Evolutionary conservation across 2,329 filamentous ascomycete species (phyloP).

Genomic region (Colletotrichum truncatum): DNA sequence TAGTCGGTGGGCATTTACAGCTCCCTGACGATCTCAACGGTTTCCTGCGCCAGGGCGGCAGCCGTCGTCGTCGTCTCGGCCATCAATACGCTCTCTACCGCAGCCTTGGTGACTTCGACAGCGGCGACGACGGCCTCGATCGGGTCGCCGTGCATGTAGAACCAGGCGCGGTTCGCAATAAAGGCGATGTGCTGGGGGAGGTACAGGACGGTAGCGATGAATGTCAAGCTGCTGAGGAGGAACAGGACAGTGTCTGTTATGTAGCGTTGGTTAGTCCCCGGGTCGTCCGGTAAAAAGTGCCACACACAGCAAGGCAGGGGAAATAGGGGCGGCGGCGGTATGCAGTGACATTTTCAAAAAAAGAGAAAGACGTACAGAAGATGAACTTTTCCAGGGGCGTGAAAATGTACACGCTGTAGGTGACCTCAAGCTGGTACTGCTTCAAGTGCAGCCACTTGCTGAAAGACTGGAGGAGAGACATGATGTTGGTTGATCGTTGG

Average conservation of each 20-base stretch:
- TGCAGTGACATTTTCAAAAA: no score
- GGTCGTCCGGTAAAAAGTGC: neutral
- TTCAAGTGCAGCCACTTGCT: slow-evolving; percentile 92
- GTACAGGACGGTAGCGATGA: slow-evolving; percentile 89
- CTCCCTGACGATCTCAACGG: slow-evolving; percentile 44
- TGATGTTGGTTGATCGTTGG: slow-evolving; percentile 5
- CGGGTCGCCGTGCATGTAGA: slow-evolving; percentile 91
- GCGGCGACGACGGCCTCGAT: slow-evolving; percentile 63
- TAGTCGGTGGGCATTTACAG: slow-evolving; percentile 38
- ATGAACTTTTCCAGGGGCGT: slow-evolving; percentile 96
- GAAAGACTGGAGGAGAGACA: slow-evolving; percentile 60
- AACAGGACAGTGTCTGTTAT: slow-evolving; percentile 86
- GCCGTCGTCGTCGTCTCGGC: slow-evolving; percentile 20
- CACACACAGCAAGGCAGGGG: no score
- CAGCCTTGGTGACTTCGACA: slow-evolving; percentile 55
- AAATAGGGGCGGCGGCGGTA: no score
- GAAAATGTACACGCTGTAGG: slow-evolving; percentile 96
- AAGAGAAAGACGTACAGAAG: slow-evolving; percentile 77
- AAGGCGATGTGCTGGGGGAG: slow-evolving; percentile 90
- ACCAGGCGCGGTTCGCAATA: slow-evolving; percentile 87
- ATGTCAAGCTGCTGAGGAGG: slow-evolving; percentile 85
- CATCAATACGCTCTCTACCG: slow-evolving; percentile 42
- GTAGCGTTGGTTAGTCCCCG: neutral
- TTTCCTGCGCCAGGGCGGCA: slow-evolving; percentile 32
- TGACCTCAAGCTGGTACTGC: slow-evolving; percentile 98